Percentiles rank a stretch among this genome's conserved stretches.
Conservation (phyloP, 352 stramenopile genomes). For the Lagenidium sp. region DNA sequence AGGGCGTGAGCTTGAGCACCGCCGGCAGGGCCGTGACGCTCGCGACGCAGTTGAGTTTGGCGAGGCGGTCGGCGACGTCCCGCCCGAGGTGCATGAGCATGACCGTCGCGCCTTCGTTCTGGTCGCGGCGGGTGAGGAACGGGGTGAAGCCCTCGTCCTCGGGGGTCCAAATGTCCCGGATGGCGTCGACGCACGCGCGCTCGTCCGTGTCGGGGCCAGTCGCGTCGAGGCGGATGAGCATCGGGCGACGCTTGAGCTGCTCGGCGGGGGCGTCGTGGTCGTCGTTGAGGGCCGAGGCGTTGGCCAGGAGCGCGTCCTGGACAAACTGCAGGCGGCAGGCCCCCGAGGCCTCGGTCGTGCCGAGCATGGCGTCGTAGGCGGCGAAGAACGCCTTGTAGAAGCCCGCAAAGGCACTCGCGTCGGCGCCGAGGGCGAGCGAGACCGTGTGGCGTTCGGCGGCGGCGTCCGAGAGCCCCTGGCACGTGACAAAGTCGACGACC, state of each 20-base stretch:
- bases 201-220: slow-evolving; percentile 24
- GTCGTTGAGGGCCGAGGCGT: slow-evolving; percentile 11
- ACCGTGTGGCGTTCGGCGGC: slow-evolving; percentile 21
- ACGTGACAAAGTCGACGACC: slow-evolving; percentile 40
- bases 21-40: slow-evolving; percentile 43
- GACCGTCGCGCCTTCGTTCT: slow-evolving; percentile 25
- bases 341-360: slow-evolving; percentile 36
- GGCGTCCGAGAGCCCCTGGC: slow-evolving; percentile 6
- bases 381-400: slow-evolving; percentile 50
- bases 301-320: slow-evolving; percentile 38
- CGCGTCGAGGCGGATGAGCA: slow-evolving; percentile 41
- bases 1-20: slow-evolving; percentile 69
- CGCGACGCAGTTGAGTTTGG: slow-evolving; percentile 35
- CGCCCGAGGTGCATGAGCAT: slow-evolving; percentile 51
- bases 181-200: slow-evolving; percentile 26
- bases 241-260: slow-evolving; percentile 19
- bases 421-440: slow-evolving; percentile 36
- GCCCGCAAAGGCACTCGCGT: slow-evolving; percentile 31
- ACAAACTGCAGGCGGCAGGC: slow-evolving; percentile 63
- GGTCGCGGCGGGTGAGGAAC: slow-evolving; percentile 57
- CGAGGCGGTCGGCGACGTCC: slow-evolving; percentile 24
- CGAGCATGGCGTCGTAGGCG: slow-evolving; percentile 56
- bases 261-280: slow-evolving; percentile 9
- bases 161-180: slow-evolving; percentile 34
- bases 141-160: slow-evolving; percentile 42